Base-by-base conservation (phyloP, 768 basidiomycete species). In the Boletus patriciae region DNA sequence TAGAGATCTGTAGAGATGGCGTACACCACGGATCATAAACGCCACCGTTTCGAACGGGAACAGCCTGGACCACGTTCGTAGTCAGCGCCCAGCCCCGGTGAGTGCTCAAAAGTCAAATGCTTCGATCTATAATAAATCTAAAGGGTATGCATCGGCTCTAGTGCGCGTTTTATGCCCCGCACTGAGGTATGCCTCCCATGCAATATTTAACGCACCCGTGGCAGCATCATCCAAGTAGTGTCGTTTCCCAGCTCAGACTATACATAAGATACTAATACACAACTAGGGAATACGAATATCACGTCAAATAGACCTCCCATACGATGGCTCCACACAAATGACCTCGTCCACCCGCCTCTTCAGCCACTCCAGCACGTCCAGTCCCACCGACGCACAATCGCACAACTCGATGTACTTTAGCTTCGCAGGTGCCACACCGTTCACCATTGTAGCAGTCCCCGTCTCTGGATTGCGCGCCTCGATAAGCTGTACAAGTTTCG, bases 301-400 rank as follows among this genome's bases (percentile, higher is more conserved):
- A 33, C 15, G 15, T 36, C 60, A 71, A 9, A 50, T 48, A 23
- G 69, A 78, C 70, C 77, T 67, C 55, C 75, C 85, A 66, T 76
- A 81, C 45, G 78, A 65, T 19, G 83, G 79, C 57, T 89, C 87
- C 11, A 81, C 79, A 61, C 83, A 86, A 27, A 80, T 73, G 1
- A 90, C 86, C 31, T 82, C 82, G 16, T 80, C 80, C 45, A 90
- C 78, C 54, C 88, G 73, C 52, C 72, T 76, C 67, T 78, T 79
- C 63, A 91, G 63, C 88, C 88, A 90, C 64, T 76, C 75, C 60
- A 88, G 71, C 46, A 91, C 86, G 65, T 91, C 88, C 68, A 80
- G 78, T 1, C 87, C 87, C 13, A 89, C 70, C 56, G 75, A 78
- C 42, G 82, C 76, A 70, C 88, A 90, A 55, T 89, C 87, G 62